Percentiles rank a stretch among this genome's conserved stretches.
Conservation (phyloP, 2,329 filamentous ascomycete species). For the Didymosphaeria variabile region DNA sequence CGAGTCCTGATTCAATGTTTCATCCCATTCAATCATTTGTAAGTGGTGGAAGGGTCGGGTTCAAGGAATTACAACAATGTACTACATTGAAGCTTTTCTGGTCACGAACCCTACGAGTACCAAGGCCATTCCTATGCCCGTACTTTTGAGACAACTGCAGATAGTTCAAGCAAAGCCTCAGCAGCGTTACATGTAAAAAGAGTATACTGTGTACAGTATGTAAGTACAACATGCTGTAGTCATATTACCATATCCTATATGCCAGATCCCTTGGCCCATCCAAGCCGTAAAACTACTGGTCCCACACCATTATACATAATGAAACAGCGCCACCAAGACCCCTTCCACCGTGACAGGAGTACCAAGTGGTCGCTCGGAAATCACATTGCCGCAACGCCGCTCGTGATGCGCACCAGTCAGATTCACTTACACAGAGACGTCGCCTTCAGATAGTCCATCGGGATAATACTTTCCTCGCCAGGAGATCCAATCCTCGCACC, state of each 20-base stretch:
- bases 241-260: slow-evolving; percentile 1
- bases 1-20: too few relatives aligned
- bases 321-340: not conserved
- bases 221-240: not conserved
- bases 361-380: not conserved
- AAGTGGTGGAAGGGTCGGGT: too few relatives aligned
- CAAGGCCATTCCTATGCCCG: too few relatives aligned
- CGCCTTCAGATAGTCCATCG: slow-evolving; percentile 2
- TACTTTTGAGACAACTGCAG: not conserved
- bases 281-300: not conserved
- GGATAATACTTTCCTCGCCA: slow-evolving; percentile 4
- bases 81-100: too few relatives aligned
- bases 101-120: too few relatives aligned
- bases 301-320: not conserved
- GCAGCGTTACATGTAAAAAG: not conserved
- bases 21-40: too few relatives aligned
- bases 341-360: not conserved
- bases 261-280: not conserved
- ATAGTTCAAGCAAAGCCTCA: not conserved
- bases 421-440: not conserved
- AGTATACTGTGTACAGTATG: not conserved
- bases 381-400: not conserved
- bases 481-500: slow-evolving; percentile 38
- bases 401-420: not conserved
- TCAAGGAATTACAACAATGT: too few relatives aligned